Conservation (phyloP, 2,329 filamentous ascomycete genomes). For the Salinomyces thailandicus region DNA sequence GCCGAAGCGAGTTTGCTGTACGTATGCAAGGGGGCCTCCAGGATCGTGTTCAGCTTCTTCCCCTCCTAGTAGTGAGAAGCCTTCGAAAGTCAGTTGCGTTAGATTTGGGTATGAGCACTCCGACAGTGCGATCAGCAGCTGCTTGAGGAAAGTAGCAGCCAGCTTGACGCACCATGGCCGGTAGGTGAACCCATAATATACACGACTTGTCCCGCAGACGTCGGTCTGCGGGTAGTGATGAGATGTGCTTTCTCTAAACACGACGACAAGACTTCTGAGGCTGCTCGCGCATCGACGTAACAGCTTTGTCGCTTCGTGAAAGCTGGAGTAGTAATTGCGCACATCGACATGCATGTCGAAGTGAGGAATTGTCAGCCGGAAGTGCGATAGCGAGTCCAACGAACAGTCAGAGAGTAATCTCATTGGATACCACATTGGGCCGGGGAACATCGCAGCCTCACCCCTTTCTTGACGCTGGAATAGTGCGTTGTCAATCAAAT, state of each 20-base stretch:
- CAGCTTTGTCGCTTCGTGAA: slow-evolving; percentile 4
- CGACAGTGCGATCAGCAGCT: slow-evolving; percentile 1
- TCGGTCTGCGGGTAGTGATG: neutral
- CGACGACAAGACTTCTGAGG: slow-evolving; percentile 78
- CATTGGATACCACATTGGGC: slow-evolving; percentile 9
- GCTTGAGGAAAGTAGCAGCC: slow-evolving; percentile 4
- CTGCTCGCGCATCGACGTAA: slow-evolving; percentile 1
- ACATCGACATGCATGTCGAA: slow-evolving; percentile 3
- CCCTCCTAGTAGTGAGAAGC: slow-evolving; percentile 4
- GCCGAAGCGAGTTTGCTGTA: neutral
- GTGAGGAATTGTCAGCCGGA: slow-evolving; percentile 4
- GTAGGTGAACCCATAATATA: neutral
- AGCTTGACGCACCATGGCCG: slow-evolving; percentile 4
- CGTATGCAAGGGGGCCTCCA: neutral
- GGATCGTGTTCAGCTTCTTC: neutral
- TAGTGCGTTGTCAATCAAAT: slow-evolving; percentile 4
- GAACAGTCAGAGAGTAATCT: slow-evolving; percentile 4
- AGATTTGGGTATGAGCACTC: slow-evolving; percentile 4
- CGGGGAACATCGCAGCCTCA: slow-evolving; percentile 5
- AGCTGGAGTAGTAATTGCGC: slow-evolving; percentile 5
- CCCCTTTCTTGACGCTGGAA: slow-evolving; percentile 7
- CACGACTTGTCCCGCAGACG: neutral
- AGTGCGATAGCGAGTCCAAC: slow-evolving; percentile 5
- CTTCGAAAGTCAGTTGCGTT: slow-evolving; percentile 3
- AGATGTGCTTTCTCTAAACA: slow-evolving; percentile 68